These are phyloP conservation scores for Acanthamoeba healyi DNA, from an alignment of 208 protist species.

Conservation along the genomic window DNA sequence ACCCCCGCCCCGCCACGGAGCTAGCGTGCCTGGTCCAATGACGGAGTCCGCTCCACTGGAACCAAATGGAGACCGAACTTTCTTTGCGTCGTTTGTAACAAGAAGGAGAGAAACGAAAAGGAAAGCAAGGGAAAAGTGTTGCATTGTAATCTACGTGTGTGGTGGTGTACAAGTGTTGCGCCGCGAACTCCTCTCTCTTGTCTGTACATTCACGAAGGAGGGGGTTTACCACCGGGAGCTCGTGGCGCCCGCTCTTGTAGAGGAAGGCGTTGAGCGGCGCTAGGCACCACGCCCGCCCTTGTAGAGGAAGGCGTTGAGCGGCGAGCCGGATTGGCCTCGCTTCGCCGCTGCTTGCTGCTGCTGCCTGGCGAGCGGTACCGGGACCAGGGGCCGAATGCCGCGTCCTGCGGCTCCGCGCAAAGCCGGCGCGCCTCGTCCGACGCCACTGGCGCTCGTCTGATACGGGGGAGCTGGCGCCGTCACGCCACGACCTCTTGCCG, in stretches of 20 bases:
- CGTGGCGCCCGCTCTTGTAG: neutral
- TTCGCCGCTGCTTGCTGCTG: neutral
- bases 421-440: neutral
- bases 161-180: too few relatives aligned
- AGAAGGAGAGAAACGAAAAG: too few relatives aligned
- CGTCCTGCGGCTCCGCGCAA: neutral
- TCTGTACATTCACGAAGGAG: too few relatives aligned
- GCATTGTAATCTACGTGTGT: too few relatives aligned
- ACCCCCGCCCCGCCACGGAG: too few relatives aligned
- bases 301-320: conserved; percentile 48
- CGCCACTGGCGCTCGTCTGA: neutral
- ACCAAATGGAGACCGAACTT: too few relatives aligned
- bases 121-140: too few relatives aligned
- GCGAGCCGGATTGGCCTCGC: neutral
- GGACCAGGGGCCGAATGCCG: neutral
- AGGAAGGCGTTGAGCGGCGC: conserved; percentile 35
- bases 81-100: too few relatives aligned
- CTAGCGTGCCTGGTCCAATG: too few relatives aligned
- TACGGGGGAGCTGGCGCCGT: neutral
- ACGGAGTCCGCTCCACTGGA: too few relatives aligned
- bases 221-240: too few relatives aligned
- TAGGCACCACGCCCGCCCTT: conserved; percentile 27
- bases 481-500: neutral
- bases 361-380: conserved; percentile 6
- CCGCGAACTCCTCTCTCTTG: too few relatives aligned